Evolutionary conservation across 169 alveolate species (phyloP), one percentile per base, ranked within the genome.

Genomic region (Eimeria zaria): DNA sequence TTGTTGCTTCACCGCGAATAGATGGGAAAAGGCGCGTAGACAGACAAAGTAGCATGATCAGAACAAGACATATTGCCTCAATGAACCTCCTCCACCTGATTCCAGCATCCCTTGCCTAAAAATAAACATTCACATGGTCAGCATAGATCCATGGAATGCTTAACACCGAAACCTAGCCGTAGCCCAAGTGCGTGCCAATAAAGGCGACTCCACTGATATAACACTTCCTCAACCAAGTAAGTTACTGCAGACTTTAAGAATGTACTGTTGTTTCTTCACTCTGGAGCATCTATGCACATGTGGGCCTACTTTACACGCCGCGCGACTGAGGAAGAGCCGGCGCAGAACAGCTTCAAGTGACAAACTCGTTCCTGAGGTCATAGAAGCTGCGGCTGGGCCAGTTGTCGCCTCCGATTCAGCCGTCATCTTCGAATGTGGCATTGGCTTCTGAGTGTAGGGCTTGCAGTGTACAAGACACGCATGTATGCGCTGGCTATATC

Each of bases 1-100:
- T 99, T 80, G 99, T 98, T 14, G 99, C 97, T 97, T 99, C 99
- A 96, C 98, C 99, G 71, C 99, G 98, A 78, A 99, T 99, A 22
- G 99, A 99, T 27, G 99, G 99, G 97, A 99, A 99, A 22, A 98
- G 98, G 81, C 99, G 99, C 44, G 98, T 98, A 76, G 98, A 97
- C 96, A 99, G 98, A 22, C 95, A 64, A 24, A 94, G 44, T 3
- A 96, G 39, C 53, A 89, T 74, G 8, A 96, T 95, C 1, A 58
- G 80, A 0, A 55, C 44, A 33, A 95, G 89, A 64, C 83, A 62
- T 14, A 78, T 41, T n/a, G n/a, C 69, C 55, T 95, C 97, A 12
- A 95, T 76, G n/a, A 78, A 58, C 14, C 55, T 85, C 24, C 90
- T 27, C 97, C 97, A 95, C 22, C 96, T 80, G 30, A 41, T 22